Evolutionary conservation across 345 rosid genomes (phyloP), one percentile per base, ranked within the genome.

Genomic region (Combretum micranthum): DNA sequence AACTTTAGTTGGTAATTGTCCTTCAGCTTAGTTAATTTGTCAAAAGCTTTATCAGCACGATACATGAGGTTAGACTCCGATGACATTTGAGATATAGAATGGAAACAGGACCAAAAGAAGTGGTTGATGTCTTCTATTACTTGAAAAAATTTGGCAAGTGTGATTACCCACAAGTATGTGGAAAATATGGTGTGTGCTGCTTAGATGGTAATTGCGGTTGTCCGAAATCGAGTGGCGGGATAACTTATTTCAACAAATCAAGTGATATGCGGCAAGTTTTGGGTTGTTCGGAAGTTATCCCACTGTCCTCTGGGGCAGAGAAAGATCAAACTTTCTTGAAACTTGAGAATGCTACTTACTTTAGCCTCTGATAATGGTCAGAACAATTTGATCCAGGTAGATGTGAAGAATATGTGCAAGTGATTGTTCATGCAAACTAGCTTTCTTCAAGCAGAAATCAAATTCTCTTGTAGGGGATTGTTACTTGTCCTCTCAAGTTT

Each of bases 361-460:
- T 39, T 54, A 26, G 46, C 0, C 39, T 13, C 44, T 0, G 18
- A 14, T 49, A 47, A 3, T 47, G 39, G 43, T 18, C 43, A 25
- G 20, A 8, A 23, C 32, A 48, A 26, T 20, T 50, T 14, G 52
- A 37, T 37, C 23, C 2, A 20, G 18, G 17, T 21, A 61, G 61
- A 10, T 65, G 71, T 52, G 26, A 51, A 42, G 26, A 32, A 6
- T 59, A 10, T 69, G 74, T 55, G 18, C 64, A 20, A 47, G 17
- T 12, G 67, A 70, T 18, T 74, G 69, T 53, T 66, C 79, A 16
- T 74, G 79, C 63, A 68, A 62, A 47, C 63, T 68, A 19, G 69
- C 52, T 8, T 15, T 64, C 16, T 59, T 61, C 20, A 23, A 53
- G 11, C 50, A 20, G 20, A 6, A 20, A 12, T 13, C 20, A 9